Evolutionary conservation across 257 asterid genomes (phyloP), one percentile per base, ranked within the genome.

Genomic region (Capsicum chinense): DNA sequence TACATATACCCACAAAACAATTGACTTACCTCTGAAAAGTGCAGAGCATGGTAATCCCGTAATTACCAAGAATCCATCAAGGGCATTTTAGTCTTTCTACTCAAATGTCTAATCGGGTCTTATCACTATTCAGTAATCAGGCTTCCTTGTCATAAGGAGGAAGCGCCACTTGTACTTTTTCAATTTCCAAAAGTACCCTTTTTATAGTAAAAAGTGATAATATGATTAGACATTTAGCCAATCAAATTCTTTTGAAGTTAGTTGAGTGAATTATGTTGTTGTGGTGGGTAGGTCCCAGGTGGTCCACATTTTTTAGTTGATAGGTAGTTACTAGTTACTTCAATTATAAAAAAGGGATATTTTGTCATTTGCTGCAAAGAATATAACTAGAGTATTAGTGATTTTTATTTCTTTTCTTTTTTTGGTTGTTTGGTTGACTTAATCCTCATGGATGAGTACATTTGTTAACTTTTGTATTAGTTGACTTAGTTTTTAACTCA

Each of bases 331-430:
- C 62, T 52, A 76, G 81, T 52, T 52, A 76, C 81, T 76, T 76
- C 81, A 76, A 76, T 76, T 52, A 76, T 76, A 52, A 76, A 76
- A 74, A 76, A 76, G 81, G 63, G 15, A 3, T 13, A 76, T 76
- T 76, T 76, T 76, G 81, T 76, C 81, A 76, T 76, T 52, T 76
- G 81, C 26, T 76, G 63, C 48, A 76, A 76, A 74, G 63, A 76
- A 52, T 74, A 52, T 50, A 73, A 48, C 80, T 5, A 73, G 60
- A 5, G 79, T 7, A 39, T 14, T 63, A 21, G 7, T 47, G 5
- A 21, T 47, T 12, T 71, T 6, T 47, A n/a, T 73, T 10, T 71
- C 48, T 44, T 6, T 47, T 39, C 42, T 10, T 0, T 7, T 0
- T 47, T 71, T 16, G 62, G 2, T 62, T 2, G 69, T 47, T 44